A percentile compares a stretch with the other conserved stretches of the same genome.
Evolutionary conservation across 164 flowering plant species (phyloP).

Genomic region (Tetracentron sinense): DNA sequence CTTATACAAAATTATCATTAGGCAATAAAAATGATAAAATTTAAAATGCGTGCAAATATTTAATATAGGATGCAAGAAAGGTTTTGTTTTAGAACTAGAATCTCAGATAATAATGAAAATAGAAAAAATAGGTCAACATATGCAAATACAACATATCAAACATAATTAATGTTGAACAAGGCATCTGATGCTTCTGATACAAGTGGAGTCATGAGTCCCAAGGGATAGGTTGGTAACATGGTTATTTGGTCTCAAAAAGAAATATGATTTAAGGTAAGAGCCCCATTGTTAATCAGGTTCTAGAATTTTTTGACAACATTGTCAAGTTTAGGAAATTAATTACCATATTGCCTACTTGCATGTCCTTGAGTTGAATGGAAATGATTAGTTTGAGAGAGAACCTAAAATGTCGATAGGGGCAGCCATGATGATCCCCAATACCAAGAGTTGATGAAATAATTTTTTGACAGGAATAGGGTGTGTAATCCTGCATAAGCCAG

Average conservation of each 20-base stretch:
- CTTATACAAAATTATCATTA: too few relatives aligned
- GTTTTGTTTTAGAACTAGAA: too few relatives aligned
- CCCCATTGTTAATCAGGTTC: neutral
- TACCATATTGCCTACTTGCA: neutral
- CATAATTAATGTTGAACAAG: too few relatives aligned
- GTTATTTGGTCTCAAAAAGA: neutral
- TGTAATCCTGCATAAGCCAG: constrained; percentile 69
- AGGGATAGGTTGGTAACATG: too few relatives aligned
- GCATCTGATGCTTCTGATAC: too few relatives aligned
- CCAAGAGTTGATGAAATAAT: constrained; percentile 83
- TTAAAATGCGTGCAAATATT: too few relatives aligned
- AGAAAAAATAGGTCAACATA: too few relatives aligned
- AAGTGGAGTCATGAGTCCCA: too few relatives aligned
- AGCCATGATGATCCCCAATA: constrained; percentile 96
- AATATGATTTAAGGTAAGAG: neutral
- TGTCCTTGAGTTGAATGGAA: neutral
- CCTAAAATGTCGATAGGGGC: constrained; percentile 99
- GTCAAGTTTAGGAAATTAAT: neutral
- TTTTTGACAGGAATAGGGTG: constrained; percentile 91
- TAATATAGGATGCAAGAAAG: too few relatives aligned
- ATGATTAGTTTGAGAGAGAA: constrained; percentile 15
- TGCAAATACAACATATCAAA: too few relatives aligned
- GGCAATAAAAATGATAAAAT: too few relatives aligned
- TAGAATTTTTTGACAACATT: neutral
- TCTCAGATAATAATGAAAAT: too few relatives aligned